Conservation (phyloP, 305 asterid species). For the Petunia hybrid region DNA sequence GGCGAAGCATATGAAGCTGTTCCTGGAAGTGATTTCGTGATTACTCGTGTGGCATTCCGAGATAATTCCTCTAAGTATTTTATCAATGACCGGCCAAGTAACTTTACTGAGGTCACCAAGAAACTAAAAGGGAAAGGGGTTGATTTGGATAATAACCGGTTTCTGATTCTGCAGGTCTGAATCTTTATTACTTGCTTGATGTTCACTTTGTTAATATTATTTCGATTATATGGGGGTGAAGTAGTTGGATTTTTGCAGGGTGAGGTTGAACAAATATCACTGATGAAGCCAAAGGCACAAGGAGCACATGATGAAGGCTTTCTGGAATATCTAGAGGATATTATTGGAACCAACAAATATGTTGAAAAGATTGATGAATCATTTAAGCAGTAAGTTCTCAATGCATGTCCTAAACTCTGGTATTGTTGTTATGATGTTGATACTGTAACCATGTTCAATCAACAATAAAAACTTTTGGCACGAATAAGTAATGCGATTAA, state of each 20-base stretch:
- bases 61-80: conserved; percentile 92
- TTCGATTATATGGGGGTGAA: conserved; percentile 18
- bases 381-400: conserved; percentile 53
- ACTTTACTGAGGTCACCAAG: conserved; percentile 94
- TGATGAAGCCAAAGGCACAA: conserved; percentile 98
- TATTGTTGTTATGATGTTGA: not conserved
- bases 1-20: conserved; percentile 79
- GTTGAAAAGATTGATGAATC: conserved; percentile 95
- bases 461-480: too few relatives aligned
- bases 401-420: not conserved
- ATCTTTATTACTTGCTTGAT: conserved; percentile 32
- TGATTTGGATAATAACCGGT: conserved; percentile 96
- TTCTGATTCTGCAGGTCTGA: conserved; percentile 86
- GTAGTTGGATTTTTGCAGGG: conserved; percentile 63
- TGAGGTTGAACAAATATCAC: conserved; percentile 97
- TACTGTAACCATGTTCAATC: too few relatives aligned
- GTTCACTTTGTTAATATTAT: not conserved
- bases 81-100: conserved; percentile 74
- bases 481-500: too few relatives aligned
- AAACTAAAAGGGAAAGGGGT: conserved; percentile 93
- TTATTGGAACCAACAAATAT: conserved; percentile 93
- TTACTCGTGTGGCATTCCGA: conserved; percentile 85
- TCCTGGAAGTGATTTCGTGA: conserved; percentile 83
- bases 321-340: conserved; percentile 97
- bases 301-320: conserved; percentile 99